Base-by-base conservation (phyloP, 176 grass and related monocot species). In the Thalia dealbata region DNA sequence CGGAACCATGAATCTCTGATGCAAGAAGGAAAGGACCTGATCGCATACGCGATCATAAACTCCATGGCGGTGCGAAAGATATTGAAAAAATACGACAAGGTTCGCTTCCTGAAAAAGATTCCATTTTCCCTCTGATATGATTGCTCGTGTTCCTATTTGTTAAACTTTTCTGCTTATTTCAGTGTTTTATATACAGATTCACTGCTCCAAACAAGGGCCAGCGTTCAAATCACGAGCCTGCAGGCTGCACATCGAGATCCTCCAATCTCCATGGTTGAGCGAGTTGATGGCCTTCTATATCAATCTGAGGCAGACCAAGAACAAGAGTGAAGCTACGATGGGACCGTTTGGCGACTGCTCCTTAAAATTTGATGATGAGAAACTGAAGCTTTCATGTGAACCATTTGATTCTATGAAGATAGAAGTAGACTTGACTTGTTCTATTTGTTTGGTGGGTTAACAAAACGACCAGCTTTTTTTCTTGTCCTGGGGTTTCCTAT, bases 61-160 rank as follows among this genome's bases (percentile, higher is more conserved):
- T 87, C 92, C 21, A 82, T 96, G 44, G 92, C 89, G 10, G 87
- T 92, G 89, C 80, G 92, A 61, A 96, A 96, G 62, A 87, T 96
- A 45, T 74, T 96, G 7, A 96, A 96, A 80, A 96, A 96, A 59
- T 96, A 96, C 77, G 92, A 92, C 52, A 92, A 96, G 92, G 92
- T 79, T 79, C 58, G 56, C 56, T 14, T 16, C 1, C 64, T 76
- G 22, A 71, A 61, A 79, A 44, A 1, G 10, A 73, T 59, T 16
- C 73, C 26, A 3, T 75, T 66, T 73, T 80, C 8, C 59, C 14
- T 29, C 24, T 59, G 72, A 22, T 4, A 38, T 38, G 7, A 1
- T 56, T n/a, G 14, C 10, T 30, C 25, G 18, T 38, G 23, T 64
- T 4, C 25, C 32, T 38, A 38, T 66, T 66, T 32, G 29, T 18